phyloP scores from a whole-genome alignment of 352 stramenopile species.

The Aphanomyces astaci region DNA sequence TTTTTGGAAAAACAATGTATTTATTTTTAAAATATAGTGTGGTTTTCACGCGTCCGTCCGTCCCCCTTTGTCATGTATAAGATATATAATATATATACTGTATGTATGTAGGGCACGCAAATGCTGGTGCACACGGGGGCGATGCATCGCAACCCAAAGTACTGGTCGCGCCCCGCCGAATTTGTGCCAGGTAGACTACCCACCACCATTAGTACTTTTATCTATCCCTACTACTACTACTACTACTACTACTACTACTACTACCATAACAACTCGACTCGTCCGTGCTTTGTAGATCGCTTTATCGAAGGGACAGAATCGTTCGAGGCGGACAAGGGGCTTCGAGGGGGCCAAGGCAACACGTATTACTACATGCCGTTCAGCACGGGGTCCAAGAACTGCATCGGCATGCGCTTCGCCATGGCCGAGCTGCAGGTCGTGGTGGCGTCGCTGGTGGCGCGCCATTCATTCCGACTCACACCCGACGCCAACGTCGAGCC shows the following conservation, averaged over 20 bases:
- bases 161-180: constrained; percentile 1
- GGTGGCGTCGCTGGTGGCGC: background rate
- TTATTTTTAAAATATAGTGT: too few relatives aligned
- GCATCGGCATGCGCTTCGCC: constrained; percentile 21
- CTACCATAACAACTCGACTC: too few relatives aligned
- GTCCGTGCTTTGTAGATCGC: too few relatives aligned
- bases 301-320: background rate
- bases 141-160: constrained; percentile 17
- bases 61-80: background rate
- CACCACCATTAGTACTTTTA: too few relatives aligned
- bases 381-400: constrained; percentile 17
- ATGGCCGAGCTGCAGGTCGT: constrained; percentile 10
- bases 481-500: constrained; percentile 6
- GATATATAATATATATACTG: too few relatives aligned
- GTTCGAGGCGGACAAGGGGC: background rate
- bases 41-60: background rate
- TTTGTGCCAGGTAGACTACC: constrained; percentile 21
- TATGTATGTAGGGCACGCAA: background rate
- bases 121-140: background rate
- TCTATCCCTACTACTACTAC: too few relatives aligned
- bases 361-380: constrained; percentile 22
- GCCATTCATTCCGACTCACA: constrained; percentile 5
- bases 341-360: constrained; percentile 7
- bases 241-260: too few relatives aligned
- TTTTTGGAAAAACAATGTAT: too few relatives aligned